These are phyloP conservation scores for Candida oleophila DNA, from an alignment of 805 yeast genomes.

Conservation along the genomic window DNA sequence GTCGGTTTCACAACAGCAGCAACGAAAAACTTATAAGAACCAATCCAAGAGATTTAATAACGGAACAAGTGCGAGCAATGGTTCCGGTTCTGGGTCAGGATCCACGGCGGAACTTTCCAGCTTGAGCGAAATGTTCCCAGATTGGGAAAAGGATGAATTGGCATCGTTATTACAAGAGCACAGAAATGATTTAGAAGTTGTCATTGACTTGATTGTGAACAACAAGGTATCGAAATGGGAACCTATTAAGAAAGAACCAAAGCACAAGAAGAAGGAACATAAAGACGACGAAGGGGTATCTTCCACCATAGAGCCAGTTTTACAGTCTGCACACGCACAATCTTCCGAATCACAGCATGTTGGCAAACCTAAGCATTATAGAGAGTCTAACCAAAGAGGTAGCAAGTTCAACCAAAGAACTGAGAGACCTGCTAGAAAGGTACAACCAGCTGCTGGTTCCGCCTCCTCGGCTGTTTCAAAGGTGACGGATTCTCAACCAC, in stretches of 20 bases:
- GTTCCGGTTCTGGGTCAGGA: neutral
- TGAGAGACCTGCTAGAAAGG: constrained; percentile 9
- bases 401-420: neutral
- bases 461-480: constrained; percentile 17
- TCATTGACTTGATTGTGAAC: constrained; percentile 84
- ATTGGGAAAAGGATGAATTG: constrained; percentile 88
- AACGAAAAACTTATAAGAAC: constrained; percentile 44
- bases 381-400: constrained; percentile 10
- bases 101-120: constrained; percentile 44
- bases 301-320: neutral
- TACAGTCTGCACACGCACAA: constrained; percentile 6
- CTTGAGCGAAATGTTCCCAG: constrained; percentile 86
- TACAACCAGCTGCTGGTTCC: constrained; percentile 16
- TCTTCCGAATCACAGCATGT: constrained; percentile 6
- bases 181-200: constrained; percentile 68
- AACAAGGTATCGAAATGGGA: constrained; percentile 94
- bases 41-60: constrained; percentile 44
- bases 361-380: constrained; percentile 8
- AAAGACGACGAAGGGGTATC: constrained; percentile 14
- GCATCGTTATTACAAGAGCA: constrained; percentile 72
- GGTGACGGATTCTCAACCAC: constrained; percentile 1
- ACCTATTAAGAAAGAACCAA: constrained; percentile 76
- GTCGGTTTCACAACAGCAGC: constrained; percentile 24
- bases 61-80: constrained; percentile 15
- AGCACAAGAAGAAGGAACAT: constrained; percentile 40